Evolutionary conservation across 202 grass and related monocot genomes (phyloP).

Genomic region (Carex arenaria): DNA sequence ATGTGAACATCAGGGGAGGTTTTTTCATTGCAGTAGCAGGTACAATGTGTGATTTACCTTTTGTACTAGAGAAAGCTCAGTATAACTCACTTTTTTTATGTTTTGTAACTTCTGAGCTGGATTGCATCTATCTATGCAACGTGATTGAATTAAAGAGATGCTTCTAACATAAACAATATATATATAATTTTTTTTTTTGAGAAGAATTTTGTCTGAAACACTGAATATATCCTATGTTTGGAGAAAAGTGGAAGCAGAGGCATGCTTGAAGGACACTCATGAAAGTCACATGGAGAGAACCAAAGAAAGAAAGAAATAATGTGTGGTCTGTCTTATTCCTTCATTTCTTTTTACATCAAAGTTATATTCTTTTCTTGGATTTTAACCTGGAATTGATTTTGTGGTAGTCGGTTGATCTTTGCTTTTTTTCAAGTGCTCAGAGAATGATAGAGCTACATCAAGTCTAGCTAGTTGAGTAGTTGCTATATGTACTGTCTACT

Average conservation of each 20-base stretch:
- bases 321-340: constrained; percentile 11
- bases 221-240: background rate
- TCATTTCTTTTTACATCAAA: background rate
- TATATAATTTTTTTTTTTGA: background rate
- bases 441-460: constrained; percentile 17
- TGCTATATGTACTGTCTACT: background rate
- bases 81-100: background rate
- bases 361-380: constrained; percentile 15
- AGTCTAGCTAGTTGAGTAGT: background rate
- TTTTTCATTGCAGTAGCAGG: background rate
- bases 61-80: background rate
- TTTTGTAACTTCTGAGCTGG: background rate
- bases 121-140: background rate
- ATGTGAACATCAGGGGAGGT: background rate
- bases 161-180: background rate
- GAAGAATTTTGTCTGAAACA: background rate
- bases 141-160: background rate
- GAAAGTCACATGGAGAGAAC: background rate
- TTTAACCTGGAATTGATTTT: constrained; percentile 7
- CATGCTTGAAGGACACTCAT: constrained; percentile 11
- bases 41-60: background rate
- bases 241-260: background rate
- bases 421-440: background rate
- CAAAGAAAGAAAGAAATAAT: background rate
- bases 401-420: constrained; percentile 12